Evolutionary conservation across 306 rosid genomes (phyloP).

Genomic region (Quercus glauca): DNA sequence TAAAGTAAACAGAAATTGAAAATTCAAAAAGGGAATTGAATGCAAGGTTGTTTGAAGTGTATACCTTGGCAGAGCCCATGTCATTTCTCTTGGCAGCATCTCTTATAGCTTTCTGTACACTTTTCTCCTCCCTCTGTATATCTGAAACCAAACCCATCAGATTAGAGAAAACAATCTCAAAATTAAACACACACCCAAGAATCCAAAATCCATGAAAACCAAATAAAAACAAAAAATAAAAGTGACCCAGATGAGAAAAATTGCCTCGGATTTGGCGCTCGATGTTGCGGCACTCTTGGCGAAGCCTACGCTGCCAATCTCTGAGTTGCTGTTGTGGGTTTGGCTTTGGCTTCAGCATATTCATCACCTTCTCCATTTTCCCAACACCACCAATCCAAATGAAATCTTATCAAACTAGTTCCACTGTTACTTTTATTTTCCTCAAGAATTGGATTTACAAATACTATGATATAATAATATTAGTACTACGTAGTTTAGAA

Average conservation of each 20-base stretch:
- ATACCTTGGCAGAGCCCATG: constrained; percentile 95
- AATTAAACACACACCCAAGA: neutral
- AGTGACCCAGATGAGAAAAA: neutral
- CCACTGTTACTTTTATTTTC: too few species aligned
- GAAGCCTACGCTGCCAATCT: constrained; percentile 91
- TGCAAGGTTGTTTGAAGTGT: neutral
- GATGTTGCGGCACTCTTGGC: constrained; percentile 83
- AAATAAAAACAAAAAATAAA: neutral
- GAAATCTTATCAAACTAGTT: too few species aligned
- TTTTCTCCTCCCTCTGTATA: constrained; percentile 84
- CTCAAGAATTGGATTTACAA: too few species aligned
- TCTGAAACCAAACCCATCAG: constrained; percentile 40
- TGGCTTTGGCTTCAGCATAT: constrained; percentile 66
- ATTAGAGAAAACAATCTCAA: neutral
- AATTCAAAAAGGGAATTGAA: neutral
- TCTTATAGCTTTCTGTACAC: constrained; percentile 80
- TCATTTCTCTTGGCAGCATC: constrained; percentile 97
- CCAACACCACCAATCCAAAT: too few species aligned
- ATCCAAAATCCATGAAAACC: neutral
- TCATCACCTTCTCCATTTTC: constrained; percentile 72
- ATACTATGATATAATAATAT: too few species aligned
- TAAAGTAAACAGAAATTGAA: neutral
- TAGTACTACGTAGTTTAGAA: too few species aligned
- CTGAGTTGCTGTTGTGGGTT: constrained; percentile 68
- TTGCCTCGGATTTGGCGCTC: constrained; percentile 92